Evolutionary conservation across 1,284 basidiomycete species (phyloP).

Genomic region (Papiliotrema laurentii): DNA sequence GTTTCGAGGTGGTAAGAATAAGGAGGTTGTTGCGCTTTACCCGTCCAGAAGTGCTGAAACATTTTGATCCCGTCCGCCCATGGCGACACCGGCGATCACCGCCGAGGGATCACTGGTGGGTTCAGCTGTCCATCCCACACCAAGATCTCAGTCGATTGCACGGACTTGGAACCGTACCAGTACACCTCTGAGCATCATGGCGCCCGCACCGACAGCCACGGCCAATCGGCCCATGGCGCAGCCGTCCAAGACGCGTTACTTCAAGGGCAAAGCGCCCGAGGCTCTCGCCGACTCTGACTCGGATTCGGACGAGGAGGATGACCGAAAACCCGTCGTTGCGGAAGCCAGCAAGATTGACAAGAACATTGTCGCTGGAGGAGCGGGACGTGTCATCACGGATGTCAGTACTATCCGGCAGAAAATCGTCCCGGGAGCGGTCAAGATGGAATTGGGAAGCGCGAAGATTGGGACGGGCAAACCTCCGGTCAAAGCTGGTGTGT

Average conservation of each 20-base stretch:
- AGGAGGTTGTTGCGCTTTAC: no score
- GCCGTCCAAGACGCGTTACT: slow-evolving; percentile 36
- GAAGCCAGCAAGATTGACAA: slow-evolving; percentile 15
- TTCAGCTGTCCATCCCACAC: background rate
- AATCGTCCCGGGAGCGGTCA: slow-evolving; percentile 13
- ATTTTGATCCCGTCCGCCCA: background rate
- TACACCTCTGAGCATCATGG: background rate
- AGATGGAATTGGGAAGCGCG: slow-evolving; percentile 34
- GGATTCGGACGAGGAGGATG: slow-evolving; percentile 25
- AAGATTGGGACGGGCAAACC: slow-evolving; percentile 31
- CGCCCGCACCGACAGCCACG: slow-evolving; percentile 7
- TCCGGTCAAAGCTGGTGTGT: slow-evolving; percentile 22
- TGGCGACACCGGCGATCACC: background rate
- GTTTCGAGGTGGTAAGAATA: no score
- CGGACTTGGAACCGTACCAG: background rate
- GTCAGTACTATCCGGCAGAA: slow-evolving; percentile 5
- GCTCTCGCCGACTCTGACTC: slow-evolving; percentile 26
- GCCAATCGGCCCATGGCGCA: slow-evolving; percentile 4
- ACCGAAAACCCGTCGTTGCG: slow-evolving; percentile 9
- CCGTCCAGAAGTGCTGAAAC: background rate
- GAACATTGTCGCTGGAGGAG: slow-evolving; percentile 43
- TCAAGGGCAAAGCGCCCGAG: slow-evolving; percentile 42
- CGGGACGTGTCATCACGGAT: slow-evolving; percentile 35
- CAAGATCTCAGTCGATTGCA: no score
- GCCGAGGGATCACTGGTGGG: background rate